Base-by-base conservation (phyloP, 2,329 filamentous ascomycete species). In the Botrytis cinerea region DNA sequence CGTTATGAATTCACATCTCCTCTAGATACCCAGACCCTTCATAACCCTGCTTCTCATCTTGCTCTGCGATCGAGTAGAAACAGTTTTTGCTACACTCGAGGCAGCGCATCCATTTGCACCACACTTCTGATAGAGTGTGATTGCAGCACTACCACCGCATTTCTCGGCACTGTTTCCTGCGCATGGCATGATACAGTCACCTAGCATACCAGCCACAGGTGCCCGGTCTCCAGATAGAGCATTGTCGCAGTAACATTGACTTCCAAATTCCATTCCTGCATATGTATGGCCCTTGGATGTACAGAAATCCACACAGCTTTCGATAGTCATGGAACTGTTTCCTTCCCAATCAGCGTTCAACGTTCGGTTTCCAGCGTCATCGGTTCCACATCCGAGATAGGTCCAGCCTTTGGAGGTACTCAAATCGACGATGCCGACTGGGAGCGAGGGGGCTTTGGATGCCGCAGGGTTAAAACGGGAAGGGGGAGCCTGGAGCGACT, bases 101-200 rank as follows among this genome's bases (percentile, higher is more conserved):
- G 72, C n/a, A 5, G 46, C 22, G 35, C 70, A 72, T 35, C 28
- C 28, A 12, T 43, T 12, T 22, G 43, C 40, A 46, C 16, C 46
- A 40, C 72, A 73, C 67, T 70, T 70, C 4, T 57, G 72, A 51
- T 73, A 73, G n/a, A 73, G 64, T 2, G 72, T 71, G 22, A 73
- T 71, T 4, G 68, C 68, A 12, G 59, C 57, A 70, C 10, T 46
- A 9, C 72, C 72, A n/a, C 72, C 72, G 7, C 72, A 73, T 54
- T 43, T 64, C 25, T 73, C 72, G 22, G 22, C 16, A 35, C 40
- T 73, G 32, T 71, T 66, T 12, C 72, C 72, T 20, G 60, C 68
- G n/a, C 72, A 73, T 5, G 67, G 28, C 72, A 71, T 71, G 3
- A 71, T 46, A 38, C 72, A 73, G 10, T 57, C 40, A 25, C 60